Conservation (phyloP, 1,284 basidiomycete genomes). For the Wallemia ichthyophaga region DNA sequence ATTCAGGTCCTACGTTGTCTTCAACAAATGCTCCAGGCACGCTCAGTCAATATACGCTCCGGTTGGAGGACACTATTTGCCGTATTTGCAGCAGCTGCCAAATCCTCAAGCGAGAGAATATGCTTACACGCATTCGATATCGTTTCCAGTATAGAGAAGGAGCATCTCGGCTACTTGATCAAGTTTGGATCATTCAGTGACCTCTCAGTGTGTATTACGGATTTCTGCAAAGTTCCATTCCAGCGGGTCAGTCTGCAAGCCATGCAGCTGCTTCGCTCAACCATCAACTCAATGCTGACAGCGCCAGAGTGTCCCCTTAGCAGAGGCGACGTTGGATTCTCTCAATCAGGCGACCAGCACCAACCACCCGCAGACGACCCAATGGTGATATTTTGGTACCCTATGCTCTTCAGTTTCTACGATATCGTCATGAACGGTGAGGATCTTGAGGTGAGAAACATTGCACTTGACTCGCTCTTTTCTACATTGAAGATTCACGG, state of each 20-base stretch:
- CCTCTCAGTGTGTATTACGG: constrained; percentile 83
- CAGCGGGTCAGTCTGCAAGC: constrained; percentile 91
- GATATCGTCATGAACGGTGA: constrained; percentile 99
- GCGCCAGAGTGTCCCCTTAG: constrained; percentile 47
- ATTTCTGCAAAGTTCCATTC: constrained; percentile 97
- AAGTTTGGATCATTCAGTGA: constrained; percentile 83
- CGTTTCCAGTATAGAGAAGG: constrained; percentile 62
- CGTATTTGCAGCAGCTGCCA: constrained; percentile 84
- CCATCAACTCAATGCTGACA: constrained; percentile 69
- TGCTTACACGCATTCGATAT: constrained; percentile 87
- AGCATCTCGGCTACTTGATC: constrained; percentile 72
- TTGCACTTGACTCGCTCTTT: constrained; percentile 84
- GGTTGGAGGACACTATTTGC: constrained; percentile 99
- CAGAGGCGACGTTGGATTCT: neutral
- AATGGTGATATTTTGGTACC: constrained; percentile 92
- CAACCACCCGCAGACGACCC: constrained; percentile 18
- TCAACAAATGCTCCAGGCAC: constrained; percentile 93
- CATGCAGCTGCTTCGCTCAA: constrained; percentile 76
- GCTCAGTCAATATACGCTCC: constrained; percentile 79
- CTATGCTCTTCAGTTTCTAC: constrained; percentile 83
- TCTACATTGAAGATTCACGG: constrained; percentile 79
- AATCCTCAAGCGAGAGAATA: constrained; percentile 73
- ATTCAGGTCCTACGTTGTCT: constrained; percentile 71
- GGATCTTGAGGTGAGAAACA: constrained; percentile 78
- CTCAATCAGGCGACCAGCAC: neutral